These are phyloP conservation scores for Malus hybrid DNA, from an alignment of 331 rosid genomes.

Conservation along the genomic window DNA sequence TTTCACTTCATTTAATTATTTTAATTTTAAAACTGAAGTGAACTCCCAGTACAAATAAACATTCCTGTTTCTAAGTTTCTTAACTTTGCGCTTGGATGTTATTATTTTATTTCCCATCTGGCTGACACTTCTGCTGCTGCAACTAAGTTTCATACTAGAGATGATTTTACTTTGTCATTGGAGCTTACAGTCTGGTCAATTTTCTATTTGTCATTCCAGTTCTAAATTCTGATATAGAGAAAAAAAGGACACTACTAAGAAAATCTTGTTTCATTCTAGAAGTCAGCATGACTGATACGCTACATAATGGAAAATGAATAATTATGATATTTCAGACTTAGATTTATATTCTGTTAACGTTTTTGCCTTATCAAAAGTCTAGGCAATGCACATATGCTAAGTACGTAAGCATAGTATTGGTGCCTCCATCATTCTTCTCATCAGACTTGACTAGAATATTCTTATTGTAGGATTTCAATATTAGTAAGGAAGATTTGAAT, in stretches of 20 bases:
- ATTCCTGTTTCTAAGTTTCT: neutral
- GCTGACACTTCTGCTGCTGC: neutral
- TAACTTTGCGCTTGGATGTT: neutral
- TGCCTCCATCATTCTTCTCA: neutral
- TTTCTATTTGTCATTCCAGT: neutral
- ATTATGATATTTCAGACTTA: neutral
- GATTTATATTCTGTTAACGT: neutral
- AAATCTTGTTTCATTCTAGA: neutral
- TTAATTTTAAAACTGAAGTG: neutral
- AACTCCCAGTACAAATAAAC: neutral
- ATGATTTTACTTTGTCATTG: no score
- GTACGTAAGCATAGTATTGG: neutral
- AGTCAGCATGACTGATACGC: neutral
- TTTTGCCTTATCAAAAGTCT: neutral
- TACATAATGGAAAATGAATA: neutral
- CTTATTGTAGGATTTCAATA: conserved; percentile 65
- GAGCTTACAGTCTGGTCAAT: neutral
- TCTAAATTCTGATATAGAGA: neutral
- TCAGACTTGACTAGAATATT: conserved; percentile 5
- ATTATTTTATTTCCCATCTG: neutral
- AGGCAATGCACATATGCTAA: neutral
- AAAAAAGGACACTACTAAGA: neutral
- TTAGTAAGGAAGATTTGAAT: conserved; percentile 52
- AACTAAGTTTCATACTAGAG: no score
- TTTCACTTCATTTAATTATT: no score